A percentile compares a stretch with the other conserved stretches of the same genome.
These are phyloP conservation scores for Globisporangium abappressorium DNA, from an alignment of 352 stramenopile species.

Conservation along the genomic window DNA sequence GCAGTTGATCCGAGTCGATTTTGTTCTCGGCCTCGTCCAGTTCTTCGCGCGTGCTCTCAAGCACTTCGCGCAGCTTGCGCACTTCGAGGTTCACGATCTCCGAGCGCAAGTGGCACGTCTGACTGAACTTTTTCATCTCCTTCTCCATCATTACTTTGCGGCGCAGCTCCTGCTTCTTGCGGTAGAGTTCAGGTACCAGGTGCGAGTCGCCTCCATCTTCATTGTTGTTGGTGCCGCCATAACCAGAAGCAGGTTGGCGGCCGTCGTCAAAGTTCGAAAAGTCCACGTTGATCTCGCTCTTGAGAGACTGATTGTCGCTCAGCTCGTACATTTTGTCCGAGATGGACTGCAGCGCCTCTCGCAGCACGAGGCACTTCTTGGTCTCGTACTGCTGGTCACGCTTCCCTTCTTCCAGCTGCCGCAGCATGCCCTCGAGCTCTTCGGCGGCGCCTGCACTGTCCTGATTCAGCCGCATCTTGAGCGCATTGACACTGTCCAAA, in stretches of 20 bases:
- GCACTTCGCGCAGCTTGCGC: constrained; percentile 40
- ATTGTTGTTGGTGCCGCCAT: constrained; percentile 3
- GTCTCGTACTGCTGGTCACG: constrained; percentile 59
- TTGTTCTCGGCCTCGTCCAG: constrained; percentile 68
- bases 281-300: constrained; percentile 52
- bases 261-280: constrained; percentile 27
- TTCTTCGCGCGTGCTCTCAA: constrained; percentile 45
- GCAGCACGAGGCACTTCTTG: constrained; percentile 47
- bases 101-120: constrained; percentile 55
- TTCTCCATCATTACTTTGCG: constrained; percentile 74
- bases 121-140: constrained; percentile 64
- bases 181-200: constrained; percentile 55
- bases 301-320: constrained; percentile 44
- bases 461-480: constrained; percentile 72
- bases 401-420: constrained; percentile 66
- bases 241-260: constrained; percentile 12
- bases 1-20: constrained; percentile 65
- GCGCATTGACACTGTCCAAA: constrained; percentile 46
- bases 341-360: constrained; percentile 50
- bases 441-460: constrained; percentile 61
- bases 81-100: constrained; percentile 62
- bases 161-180: constrained; percentile 69
- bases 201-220: constrained; percentile 23
- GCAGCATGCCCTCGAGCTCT: constrained; percentile 62
- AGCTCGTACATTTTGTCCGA: constrained; percentile 53